Evolutionary conservation across 768 basidiomycete genomes (phyloP), one percentile per base, ranked within the genome.

Genomic region (Calocybe indica): DNA sequence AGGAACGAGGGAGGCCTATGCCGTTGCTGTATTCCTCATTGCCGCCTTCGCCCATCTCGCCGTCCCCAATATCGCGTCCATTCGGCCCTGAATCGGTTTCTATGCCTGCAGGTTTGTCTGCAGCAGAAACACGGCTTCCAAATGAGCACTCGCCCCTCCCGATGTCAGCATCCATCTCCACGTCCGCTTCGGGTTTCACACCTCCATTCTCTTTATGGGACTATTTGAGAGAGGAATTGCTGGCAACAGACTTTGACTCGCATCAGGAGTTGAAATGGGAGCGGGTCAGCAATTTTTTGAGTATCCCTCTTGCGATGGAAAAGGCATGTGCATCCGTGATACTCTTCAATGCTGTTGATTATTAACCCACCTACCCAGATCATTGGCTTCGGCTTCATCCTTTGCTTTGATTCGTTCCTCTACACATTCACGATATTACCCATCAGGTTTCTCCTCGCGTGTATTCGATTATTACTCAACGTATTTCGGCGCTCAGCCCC

Each of bases 371-470:
- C 12, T 10, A 7, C 3, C 1, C 54, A 95, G 93, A 89, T 94
- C 13, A 85, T 96, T 44, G 73, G 85, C 15, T 96, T 98, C 63
- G 96, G 96, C 33, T 88, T 89, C 55, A 70, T 96, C 28, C 78
- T 98, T 34, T 99, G 96, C 65, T 75, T 98, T 43, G 96, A 99
- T 63, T 92, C 93, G 1, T 97, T 98, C 68, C 78, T 99, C 1
- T 96, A 98, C 66, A 94, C 91, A 0, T 97, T 99, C 70, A 99
- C 96, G 12, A 90, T 99, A 56, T 82, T 96, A 7, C 96, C 96
- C 7, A 91, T 99, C 48, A 88, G 95, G 5, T 88, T 83, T 58
- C 53, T 71, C 9, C 66, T 91, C 35, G 92, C 88, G 3, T 61
- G 76, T 46, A 72, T 75, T 57, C 75, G 81, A 37, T 75, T 83